Percentiles rank a stretch among this genome's conserved stretches.
Evolutionary conservation across 2,329 filamentous ascomycete genomes (phyloP).

Genomic region (Ceratocystis alfenasii): DNA sequence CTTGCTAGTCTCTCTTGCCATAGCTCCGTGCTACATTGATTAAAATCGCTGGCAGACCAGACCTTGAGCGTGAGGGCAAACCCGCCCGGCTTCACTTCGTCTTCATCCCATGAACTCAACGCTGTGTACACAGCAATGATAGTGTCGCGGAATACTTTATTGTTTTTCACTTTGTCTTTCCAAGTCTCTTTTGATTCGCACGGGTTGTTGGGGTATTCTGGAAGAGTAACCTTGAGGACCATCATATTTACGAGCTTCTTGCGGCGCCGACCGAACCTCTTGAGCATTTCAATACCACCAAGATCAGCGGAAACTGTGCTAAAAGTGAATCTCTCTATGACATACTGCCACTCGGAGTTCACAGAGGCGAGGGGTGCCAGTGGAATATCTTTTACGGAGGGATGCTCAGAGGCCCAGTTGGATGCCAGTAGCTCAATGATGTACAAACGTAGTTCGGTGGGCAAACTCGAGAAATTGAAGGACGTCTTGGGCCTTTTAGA

Average conservation of each 20-base stretch:
- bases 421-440: slow-evolving; percentile 8
- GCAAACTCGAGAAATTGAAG: slow-evolving; percentile 4
- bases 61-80: slow-evolving; percentile 23
- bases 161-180: slow-evolving; percentile 22
- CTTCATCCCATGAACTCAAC: slow-evolving; percentile 23
- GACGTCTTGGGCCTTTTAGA: neutral
- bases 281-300: slow-evolving; percentile 2
- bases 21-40: slow-evolving; percentile 23
- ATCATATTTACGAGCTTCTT: slow-evolving; percentile 18
- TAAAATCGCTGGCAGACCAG: slow-evolving; percentile 24
- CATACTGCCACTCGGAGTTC: slow-evolving; percentile 20
- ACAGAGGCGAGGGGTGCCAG: slow-evolving; percentile 17
- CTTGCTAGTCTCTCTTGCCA: slow-evolving; percentile 24
- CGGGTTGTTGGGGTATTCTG: slow-evolving; percentile 17
- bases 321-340: slow-evolving; percentile 22
- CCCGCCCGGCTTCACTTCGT: slow-evolving; percentile 23
- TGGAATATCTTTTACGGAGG: slow-evolving; percentile 1
- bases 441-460: slow-evolving; percentile 10
- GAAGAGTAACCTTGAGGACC: slow-evolving; percentile 19
- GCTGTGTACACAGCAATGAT: slow-evolving; percentile 18
- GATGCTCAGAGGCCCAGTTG: slow-evolving; percentile 9
- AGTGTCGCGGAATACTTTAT: slow-evolving; percentile 17
- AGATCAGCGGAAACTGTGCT: slow-evolving; percentile 16
- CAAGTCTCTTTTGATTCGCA: slow-evolving; percentile 22
- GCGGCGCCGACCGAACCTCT: slow-evolving; percentile 12